A percentile compares a stretch with the other conserved stretches of the same genome.
These are phyloP conservation scores for Rehmannia glutinosa DNA, from an alignment of 257 asterid genomes.

Conservation along the genomic window DNA sequence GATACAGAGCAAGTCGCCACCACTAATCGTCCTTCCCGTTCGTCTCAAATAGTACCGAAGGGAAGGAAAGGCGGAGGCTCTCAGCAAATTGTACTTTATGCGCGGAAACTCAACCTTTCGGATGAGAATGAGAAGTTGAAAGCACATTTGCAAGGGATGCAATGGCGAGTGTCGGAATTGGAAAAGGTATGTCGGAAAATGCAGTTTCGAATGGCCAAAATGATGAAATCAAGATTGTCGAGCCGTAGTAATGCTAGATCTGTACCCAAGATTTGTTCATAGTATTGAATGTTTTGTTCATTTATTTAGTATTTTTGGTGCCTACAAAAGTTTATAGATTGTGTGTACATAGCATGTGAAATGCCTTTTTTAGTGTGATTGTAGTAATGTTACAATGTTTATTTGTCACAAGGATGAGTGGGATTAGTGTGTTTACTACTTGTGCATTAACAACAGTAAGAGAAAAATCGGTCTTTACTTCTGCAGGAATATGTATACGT, in stretches of 20 bases:
- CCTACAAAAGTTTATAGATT: too few species aligned
- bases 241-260: constrained; percentile 37
- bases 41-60: background rate
- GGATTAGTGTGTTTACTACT: background rate
- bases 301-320: too few species aligned
- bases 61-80: constrained; percentile 21
- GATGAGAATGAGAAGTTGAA: constrained; percentile 43
- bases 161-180: constrained; percentile 60
- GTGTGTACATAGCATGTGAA: constrained; percentile 20
- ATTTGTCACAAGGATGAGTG: background rate
- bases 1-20: constrained; percentile 22
- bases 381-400: background rate
- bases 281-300: constrained; percentile 9
- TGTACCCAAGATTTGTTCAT: constrained; percentile 53
- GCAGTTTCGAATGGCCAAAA: constrained; percentile 60
- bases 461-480: background rate
- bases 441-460: background rate
- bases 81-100: constrained; percentile 49
- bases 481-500: background rate
- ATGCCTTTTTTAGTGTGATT: constrained; percentile 4
- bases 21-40: constrained; percentile 16
- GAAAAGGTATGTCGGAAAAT: constrained; percentile 56
- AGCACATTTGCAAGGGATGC: constrained; percentile 71
- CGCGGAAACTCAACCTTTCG: constrained; percentile 38
- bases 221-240: constrained; percentile 48